Evolutionary conservation across 148 eudicot genomes (phyloP).

Genomic region (Suaeda aralocaspica): DNA sequence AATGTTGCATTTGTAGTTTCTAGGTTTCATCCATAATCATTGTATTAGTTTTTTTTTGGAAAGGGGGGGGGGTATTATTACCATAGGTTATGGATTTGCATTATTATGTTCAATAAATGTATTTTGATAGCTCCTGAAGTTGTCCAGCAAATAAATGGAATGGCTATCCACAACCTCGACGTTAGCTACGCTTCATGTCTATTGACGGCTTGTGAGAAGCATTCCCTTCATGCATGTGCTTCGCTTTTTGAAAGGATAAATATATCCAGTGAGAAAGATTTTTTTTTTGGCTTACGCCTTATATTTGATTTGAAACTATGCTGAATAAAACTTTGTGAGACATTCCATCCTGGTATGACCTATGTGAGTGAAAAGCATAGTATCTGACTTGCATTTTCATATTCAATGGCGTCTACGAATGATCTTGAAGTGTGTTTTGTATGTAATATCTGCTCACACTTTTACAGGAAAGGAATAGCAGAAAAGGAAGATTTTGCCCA

Average conservation of each 20-base stretch:
- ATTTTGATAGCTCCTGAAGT: background rate
- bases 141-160: background rate
- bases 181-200: background rate
- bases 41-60: no score
- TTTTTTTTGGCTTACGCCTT: background rate
- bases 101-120: background rate
- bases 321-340: background rate
- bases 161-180: background rate
- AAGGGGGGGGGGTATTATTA: no score
- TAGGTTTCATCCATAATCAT: no score
- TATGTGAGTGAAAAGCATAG: background rate
- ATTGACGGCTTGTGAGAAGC: background rate
- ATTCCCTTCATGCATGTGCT: no score
- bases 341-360: background rate
- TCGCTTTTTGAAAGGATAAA: no score
- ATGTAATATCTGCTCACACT: background rate
- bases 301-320: background rate
- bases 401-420: background rate
- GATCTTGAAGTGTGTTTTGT: constrained; percentile 3
- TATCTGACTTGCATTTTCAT: background rate
- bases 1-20: no score
- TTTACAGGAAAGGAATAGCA: constrained; percentile 74
- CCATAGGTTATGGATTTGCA: background rate
- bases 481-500: constrained; percentile 82
- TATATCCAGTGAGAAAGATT: background rate